Evolutionary conservation across 805 yeast species (phyloP).

Genomic region (Saccharomyces jurei): DNA sequence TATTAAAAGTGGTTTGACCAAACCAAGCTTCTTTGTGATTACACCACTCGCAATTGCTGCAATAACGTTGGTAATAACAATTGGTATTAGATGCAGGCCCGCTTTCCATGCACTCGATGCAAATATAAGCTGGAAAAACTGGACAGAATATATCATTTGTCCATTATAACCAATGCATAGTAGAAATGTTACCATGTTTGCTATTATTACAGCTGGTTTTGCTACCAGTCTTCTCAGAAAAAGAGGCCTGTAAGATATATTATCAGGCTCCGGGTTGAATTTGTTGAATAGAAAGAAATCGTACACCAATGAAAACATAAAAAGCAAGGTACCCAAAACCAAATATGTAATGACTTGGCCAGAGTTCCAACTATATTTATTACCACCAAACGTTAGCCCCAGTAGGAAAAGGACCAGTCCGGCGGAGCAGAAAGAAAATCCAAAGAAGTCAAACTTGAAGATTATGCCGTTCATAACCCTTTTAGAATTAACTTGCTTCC

Average conservation of each 20-base stretch:
- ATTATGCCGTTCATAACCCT: conserved; percentile 2
- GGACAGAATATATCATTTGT: conserved; percentile 20
- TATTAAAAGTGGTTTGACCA: conserved; percentile 31
- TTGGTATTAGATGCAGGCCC: conserved; percentile 16
- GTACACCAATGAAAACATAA: conserved; percentile 38
- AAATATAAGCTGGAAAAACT: conserved; percentile 22
- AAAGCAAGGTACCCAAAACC: conserved; percentile 35
- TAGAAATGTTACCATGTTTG: conserved; percentile 14
- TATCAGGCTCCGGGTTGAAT: conserved; percentile 5
- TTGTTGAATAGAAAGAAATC: conserved; percentile 30
- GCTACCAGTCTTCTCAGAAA: conserved; percentile 12
- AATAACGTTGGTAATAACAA: conserved; percentile 18
- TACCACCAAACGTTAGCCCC: conserved; percentile 41
- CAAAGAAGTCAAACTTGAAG: conserved; percentile 19
- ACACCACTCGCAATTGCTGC: conserved; percentile 25
- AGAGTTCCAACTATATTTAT: conserved; percentile 47
- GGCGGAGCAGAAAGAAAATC: conserved; percentile 15
- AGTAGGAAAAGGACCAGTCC: conserved; percentile 18
- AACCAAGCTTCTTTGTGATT: conserved; percentile 28
- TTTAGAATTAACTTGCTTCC: neutral
- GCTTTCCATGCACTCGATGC: conserved; percentile 21
- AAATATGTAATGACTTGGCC: conserved; percentile 36
- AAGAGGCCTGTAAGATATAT: conserved; percentile 12
- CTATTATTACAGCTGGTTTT: conserved; percentile 11
- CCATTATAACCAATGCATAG: conserved; percentile 15